These are phyloP conservation scores for Aplosporella prunicola DNA, from an alignment of 2,329 filamentous ascomycete genomes.

Conservation along the genomic window DNA sequence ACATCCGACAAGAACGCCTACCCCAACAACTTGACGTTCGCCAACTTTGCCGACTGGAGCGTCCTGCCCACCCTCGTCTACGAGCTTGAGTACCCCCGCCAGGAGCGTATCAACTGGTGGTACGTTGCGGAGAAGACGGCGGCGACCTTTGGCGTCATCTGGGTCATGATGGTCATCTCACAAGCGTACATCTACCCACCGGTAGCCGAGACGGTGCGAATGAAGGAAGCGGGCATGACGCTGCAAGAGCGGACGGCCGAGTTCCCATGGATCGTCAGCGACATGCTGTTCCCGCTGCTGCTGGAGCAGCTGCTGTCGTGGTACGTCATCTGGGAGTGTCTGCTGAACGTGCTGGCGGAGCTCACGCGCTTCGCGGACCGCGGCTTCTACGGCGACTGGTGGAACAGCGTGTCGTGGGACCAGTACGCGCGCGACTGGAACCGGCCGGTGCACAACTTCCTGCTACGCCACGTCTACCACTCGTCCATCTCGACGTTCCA, in stretches of 20 bases:
- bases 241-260: constrained; percentile 52
- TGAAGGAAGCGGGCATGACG: constrained; percentile 57
- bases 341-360: constrained; percentile 66
- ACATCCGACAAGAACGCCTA: constrained; percentile 45
- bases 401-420: constrained; percentile 54
- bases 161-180: constrained; percentile 70
- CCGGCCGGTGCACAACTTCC: constrained; percentile 67
- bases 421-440: constrained; percentile 78
- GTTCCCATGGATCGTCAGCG: constrained; percentile 66
- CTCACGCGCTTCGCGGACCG: constrained; percentile 68
- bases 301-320: constrained; percentile 69
- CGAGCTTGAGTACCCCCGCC: constrained; percentile 68
- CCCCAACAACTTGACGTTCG: constrained; percentile 57
- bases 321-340: constrained; percentile 68
- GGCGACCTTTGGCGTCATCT: constrained; percentile 62
- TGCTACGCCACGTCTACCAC: constrained; percentile 72
- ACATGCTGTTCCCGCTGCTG: constrained; percentile 69
- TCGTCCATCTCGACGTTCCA: constrained; percentile 64
- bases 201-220: constrained; percentile 54
- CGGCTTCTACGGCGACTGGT: constrained; percentile 52
- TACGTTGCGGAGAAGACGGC: constrained; percentile 65
- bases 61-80: constrained; percentile 69
- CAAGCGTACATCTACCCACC: constrained; percentile 71
- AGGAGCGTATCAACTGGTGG: constrained; percentile 59
- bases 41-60: constrained; percentile 63